These are phyloP conservation scores for Starmera amethionina DNA, from an alignment of 805 yeast genomes.

Conservation along the genomic window DNA sequence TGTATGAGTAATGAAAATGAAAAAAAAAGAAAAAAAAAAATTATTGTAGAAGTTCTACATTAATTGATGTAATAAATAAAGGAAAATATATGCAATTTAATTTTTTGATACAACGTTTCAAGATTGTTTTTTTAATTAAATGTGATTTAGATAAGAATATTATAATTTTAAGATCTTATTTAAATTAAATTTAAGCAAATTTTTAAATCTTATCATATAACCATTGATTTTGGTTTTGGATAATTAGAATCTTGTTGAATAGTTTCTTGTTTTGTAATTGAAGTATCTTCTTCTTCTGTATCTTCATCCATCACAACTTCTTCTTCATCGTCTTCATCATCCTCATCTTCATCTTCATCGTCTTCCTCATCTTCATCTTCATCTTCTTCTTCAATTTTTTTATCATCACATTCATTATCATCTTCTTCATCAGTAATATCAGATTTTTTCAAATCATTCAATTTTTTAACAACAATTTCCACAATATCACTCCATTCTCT, in stretches of 20 bases:
- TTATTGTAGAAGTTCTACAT: background rate
- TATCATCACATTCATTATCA: conserved; percentile 22
- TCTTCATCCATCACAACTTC: conserved; percentile 34
- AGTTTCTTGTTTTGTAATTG: conserved; percentile 34
- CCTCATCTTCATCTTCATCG: conserved; percentile 22
- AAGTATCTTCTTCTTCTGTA: conserved; percentile 26
- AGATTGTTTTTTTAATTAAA: too few relatives aligned
- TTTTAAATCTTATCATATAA: background rate
- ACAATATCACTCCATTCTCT: conserved; percentile 81
- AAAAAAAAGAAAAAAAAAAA: background rate
- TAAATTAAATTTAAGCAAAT: background rate
- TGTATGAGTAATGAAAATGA: too few relatives aligned
- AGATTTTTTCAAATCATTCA: conserved; percentile 9
- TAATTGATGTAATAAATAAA: background rate
- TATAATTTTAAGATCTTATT: background rate
- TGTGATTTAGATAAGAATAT: background rate
- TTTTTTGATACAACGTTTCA: too few relatives aligned
- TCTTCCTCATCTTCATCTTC: conserved; percentile 6
- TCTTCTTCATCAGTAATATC: conserved; percentile 19
- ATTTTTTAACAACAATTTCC: conserved; percentile 37
- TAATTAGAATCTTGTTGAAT: background rate
- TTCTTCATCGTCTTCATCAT: conserved; percentile 35
- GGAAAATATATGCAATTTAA: background rate
- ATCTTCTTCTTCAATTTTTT: conserved; percentile 7
- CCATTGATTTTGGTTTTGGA: background rate